These are phyloP conservation scores for Hydnum rufescens DNA, from an alignment of 768 basidiomycete species.

Conservation along the genomic window DNA sequence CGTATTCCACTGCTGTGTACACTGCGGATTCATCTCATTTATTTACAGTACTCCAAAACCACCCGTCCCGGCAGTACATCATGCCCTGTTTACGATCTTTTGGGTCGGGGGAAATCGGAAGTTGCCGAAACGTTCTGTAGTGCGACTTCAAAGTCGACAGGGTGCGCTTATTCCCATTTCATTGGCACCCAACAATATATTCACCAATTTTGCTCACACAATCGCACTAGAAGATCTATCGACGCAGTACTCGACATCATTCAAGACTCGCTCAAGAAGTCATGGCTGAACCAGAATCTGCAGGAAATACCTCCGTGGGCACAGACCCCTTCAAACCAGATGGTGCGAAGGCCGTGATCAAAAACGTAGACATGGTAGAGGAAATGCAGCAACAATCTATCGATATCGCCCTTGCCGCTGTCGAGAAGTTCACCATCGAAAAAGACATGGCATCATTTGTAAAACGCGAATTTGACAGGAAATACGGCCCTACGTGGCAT, in stretches of 20 bases:
- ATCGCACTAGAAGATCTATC: not conserved
- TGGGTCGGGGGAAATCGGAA: too few species aligned
- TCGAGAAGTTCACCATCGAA: constrained; percentile 87
- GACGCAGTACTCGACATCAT: not conserved
- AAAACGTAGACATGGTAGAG: constrained; percentile 91
- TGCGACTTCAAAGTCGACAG: too few species aligned
- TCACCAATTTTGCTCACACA: not conserved
- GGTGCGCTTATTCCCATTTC: not conserved
- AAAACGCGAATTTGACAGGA: constrained; percentile 94
- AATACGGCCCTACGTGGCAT: constrained; percentile 91
- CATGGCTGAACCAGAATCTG: not conserved
- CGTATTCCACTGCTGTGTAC: not conserved
- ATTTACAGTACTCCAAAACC: too few species aligned
- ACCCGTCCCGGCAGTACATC: too few species aligned
- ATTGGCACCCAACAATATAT: not conserved
- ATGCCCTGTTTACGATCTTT: too few species aligned
- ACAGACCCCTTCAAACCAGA: not conserved
- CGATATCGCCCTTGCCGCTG: constrained; percentile 64
- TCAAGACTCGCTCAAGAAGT: not conserved
- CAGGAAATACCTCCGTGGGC: not conserved
- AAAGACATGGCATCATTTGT: constrained; percentile 96
- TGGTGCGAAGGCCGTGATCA: constrained; percentile 65
- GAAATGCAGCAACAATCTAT: constrained; percentile 93
- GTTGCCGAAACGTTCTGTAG: too few species aligned
- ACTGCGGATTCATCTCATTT: too few species aligned